A percentile compares a stretch with the other conserved stretches of the same genome.
Conservation (phyloP, 495 filamentous ascomycete genomes). For the Chaetomium tenue region DNA sequence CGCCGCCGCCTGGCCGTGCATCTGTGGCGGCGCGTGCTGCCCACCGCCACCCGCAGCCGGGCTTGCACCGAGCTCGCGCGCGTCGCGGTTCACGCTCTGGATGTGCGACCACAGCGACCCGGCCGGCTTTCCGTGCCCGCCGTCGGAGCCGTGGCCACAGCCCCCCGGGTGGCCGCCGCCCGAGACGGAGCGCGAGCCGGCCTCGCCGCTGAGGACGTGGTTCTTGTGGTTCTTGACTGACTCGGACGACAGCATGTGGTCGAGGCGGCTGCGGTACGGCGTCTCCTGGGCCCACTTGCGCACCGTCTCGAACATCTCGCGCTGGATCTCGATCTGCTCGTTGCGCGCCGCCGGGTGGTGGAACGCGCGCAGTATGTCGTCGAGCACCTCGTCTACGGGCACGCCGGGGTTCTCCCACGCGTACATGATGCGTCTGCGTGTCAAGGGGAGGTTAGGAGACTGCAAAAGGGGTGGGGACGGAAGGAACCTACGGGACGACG, state of each 20-base stretch:
- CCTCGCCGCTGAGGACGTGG: slow-evolving; percentile 46
- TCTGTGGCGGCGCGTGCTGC: neutral
- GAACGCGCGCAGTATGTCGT: slow-evolving; percentile 75
- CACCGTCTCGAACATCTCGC: slow-evolving; percentile 82
- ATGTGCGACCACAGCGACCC: slow-evolving; percentile 55
- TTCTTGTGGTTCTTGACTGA: slow-evolving; percentile 81
- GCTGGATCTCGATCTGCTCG: slow-evolving; percentile 69
- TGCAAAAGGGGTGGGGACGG: neutral
- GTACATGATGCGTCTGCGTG: slow-evolving; percentile 65
- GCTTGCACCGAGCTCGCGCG: neutral
- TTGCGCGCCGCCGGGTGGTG: slow-evolving; percentile 84
- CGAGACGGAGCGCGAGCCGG: slow-evolving; percentile 15
- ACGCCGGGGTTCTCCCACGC: slow-evolving; percentile 86
- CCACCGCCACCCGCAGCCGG: slow-evolving; percentile 17
- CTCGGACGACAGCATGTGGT: slow-evolving; percentile 69
- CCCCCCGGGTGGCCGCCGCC: slow-evolving; percentile 45
- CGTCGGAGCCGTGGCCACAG: slow-evolving; percentile 32
- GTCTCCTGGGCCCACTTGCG: slow-evolving; percentile 69
- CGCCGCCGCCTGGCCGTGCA: slow-evolving; percentile 6
- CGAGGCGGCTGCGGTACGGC: slow-evolving; percentile 62
- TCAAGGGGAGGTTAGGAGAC: slow-evolving; percentile 5
- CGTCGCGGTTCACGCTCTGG: slow-evolving; percentile 19
- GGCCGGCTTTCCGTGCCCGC: slow-evolving; percentile 51
- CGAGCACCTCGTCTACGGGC: slow-evolving; percentile 71
- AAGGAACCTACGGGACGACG: slow-evolving; percentile 60